These are phyloP conservation scores for Forsythia suspensa DNA, from an alignment of 257 asterid species.

Conservation along the genomic window DNA sequence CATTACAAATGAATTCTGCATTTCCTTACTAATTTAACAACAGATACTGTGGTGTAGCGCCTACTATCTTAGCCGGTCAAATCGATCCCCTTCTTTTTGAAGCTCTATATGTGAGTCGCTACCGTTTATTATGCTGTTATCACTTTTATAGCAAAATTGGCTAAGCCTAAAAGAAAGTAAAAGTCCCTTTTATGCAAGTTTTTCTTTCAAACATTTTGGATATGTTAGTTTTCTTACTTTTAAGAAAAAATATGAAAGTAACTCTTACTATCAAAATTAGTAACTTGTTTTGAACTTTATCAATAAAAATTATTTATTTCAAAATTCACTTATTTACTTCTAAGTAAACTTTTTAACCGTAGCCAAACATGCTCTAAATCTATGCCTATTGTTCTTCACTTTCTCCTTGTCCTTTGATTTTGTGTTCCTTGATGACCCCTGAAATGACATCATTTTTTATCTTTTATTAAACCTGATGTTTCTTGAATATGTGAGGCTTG, in stretches of 20 bases:
- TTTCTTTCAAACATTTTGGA: background rate
- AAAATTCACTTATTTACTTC: background rate
- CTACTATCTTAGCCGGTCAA: slow-evolving; percentile 88
- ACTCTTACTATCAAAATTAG: background rate
- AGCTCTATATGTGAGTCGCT: slow-evolving; percentile 85
- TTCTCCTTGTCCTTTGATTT: background rate
- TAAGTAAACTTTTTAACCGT: background rate
- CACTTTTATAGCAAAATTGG: background rate
- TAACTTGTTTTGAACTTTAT: background rate
- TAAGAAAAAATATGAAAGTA: background rate
- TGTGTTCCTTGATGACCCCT: background rate
- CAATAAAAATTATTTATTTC: background rate
- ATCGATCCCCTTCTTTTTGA: slow-evolving; percentile 91
- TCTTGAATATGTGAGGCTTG: slow-evolving; percentile 7
- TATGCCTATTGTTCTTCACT: background rate
- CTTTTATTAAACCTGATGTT: slow-evolving; percentile 1
- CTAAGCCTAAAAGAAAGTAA: background rate
- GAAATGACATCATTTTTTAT: no score
- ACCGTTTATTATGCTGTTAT: background rate
- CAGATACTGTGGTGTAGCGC: slow-evolving; percentile 88
- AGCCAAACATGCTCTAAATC: background rate
- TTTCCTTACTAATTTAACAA: slow-evolving; percentile 37
- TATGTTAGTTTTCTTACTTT: background rate
- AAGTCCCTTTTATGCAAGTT: background rate
- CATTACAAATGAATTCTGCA: slow-evolving; percentile 9